phyloP scores from a whole-genome alignment of 1,139 yeast genomes.

The Saccharomycopsis hybrid region DNA sequence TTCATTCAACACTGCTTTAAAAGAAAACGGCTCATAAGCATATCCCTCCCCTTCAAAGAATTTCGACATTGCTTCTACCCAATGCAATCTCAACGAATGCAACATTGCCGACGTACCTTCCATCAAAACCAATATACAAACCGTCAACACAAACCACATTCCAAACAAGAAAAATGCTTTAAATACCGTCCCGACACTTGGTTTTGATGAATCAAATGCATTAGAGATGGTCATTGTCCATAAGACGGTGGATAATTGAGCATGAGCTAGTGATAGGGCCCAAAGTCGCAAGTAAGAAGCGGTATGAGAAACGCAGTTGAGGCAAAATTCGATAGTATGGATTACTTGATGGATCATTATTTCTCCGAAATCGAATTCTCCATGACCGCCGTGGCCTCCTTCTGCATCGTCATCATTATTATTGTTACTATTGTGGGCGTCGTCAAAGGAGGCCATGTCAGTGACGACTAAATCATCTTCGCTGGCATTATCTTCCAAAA shows the following conservation, averaged over 20 bases:
- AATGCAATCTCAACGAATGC: conserved; percentile 90
- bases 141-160: conserved; percentile 91
- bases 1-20: conserved; percentile 32
- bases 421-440: conserved; percentile 17
- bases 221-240: conserved; percentile 94
- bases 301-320: conserved; percentile 95
- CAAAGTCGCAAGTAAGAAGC: conserved; percentile 94
- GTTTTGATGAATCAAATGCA: conserved; percentile 57
- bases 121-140: conserved; percentile 88
- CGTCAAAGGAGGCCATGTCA: conserved; percentile 20
- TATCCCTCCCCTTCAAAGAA: conserved; percentile 95
- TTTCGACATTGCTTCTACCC: conserved; percentile 99
- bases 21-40: conserved; percentile 77
- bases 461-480: conserved; percentile 26
- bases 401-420: conserved; percentile 22
- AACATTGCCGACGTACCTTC: conserved; percentile 99
- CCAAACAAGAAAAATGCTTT: conserved; percentile 77
- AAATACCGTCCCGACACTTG: conserved; percentile 64
- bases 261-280: conserved; percentile 97
- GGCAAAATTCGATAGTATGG: conserved; percentile 96
- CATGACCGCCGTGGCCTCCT: conserved; percentile 39
- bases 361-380: conserved; percentile 70
- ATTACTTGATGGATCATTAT: conserved; percentile 96
- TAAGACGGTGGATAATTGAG: conserved; percentile 86
- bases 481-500: conserved; percentile 27